Percentiles rank a stretch among this genome's conserved stretches.
These are phyloP conservation scores for Colletotrichum echinochloae DNA, from an alignment of 2,329 filamentous ascomycete genomes.

Conservation along the genomic window DNA sequence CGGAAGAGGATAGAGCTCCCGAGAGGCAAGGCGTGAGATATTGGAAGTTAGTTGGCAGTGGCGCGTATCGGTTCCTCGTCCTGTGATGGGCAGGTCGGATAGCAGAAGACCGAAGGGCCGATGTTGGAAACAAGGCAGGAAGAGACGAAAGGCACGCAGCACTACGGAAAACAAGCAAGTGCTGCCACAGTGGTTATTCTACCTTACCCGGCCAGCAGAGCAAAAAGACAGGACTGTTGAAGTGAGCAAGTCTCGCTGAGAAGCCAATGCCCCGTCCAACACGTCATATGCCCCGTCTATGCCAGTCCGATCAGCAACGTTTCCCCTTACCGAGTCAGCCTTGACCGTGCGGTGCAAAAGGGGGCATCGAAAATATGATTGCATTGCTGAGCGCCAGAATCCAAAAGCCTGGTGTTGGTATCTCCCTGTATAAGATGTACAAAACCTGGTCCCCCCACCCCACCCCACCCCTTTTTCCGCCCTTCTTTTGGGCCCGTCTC, in stretches of 20 bases:
- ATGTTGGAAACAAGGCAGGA: not conserved
- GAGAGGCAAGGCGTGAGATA: not conserved
- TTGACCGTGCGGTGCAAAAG: not conserved
- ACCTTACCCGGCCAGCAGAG: not conserved
- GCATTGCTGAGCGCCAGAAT: constrained; percentile 29
- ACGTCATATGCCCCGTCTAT: not conserved
- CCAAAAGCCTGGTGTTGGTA: constrained; percentile 27
- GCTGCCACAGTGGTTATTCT: too few relatives aligned
- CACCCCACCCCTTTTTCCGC: too few relatives aligned
- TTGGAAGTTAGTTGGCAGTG: too few relatives aligned
- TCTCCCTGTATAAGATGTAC: constrained; percentile 37
- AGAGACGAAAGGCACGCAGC: not conserved
- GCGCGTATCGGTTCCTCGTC: not conserved
- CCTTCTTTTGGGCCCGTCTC: not conserved
- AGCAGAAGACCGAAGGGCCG: not conserved
- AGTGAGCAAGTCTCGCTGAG: not conserved
- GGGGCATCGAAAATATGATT: constrained; percentile 4
- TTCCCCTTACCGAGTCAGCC: too few relatives aligned
- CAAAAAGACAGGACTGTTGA: not conserved
- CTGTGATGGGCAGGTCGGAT: not conserved
- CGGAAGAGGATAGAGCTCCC: not conserved
- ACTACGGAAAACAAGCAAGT: not conserved
- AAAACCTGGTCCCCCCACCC: constrained; percentile 10
- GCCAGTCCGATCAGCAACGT: not conserved
- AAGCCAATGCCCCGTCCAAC: not conserved